phyloP scores from a whole-genome alignment of 352 stramenopile genomes.

The Phytophthora parvispora region DNA sequence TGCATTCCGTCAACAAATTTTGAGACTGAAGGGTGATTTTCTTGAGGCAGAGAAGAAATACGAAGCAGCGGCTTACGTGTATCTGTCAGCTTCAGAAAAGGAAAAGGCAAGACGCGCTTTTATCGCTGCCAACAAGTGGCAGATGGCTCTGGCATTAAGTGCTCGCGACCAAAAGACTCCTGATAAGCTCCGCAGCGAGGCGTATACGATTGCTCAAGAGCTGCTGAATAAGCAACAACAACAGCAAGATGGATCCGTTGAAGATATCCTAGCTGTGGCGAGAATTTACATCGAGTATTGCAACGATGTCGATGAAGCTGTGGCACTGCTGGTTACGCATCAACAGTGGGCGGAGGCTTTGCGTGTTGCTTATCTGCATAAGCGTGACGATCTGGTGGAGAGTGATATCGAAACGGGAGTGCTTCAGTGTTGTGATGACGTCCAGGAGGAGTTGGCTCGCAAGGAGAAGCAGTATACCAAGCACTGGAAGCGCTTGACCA shows the following conservation, averaged over 20 bases:
- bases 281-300: constrained; percentile 84
- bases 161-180: constrained; percentile 32
- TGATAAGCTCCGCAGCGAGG: constrained; percentile 46
- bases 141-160: constrained; percentile 66
- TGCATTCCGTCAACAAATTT: constrained; percentile 46
- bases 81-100: constrained; percentile 55
- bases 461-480: constrained; percentile 58
- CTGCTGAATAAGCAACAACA: constrained; percentile 51
- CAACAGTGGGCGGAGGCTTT: constrained; percentile 71
- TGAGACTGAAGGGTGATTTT: constrained; percentile 60
- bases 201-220: constrained; percentile 62
- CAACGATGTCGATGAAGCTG: constrained; percentile 74
- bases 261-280: constrained; percentile 47
- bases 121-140: constrained; percentile 62
- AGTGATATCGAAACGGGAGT: constrained; percentile 80
- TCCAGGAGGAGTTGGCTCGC: constrained; percentile 59
- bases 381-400: constrained; percentile 69
- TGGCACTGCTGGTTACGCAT: constrained; percentile 68
- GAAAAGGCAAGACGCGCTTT: constrained; percentile 64
- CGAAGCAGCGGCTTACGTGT: constrained; percentile 72
- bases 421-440: constrained; percentile 46
- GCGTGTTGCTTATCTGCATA: constrained; percentile 66
- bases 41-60: constrained; percentile 50
- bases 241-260: constrained; percentile 25
- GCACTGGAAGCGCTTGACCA: constrained; percentile 69